A percentile compares a stretch with the other conserved stretches of the same genome.
phyloP scores from a whole-genome alignment of 257 asterid species.

The Hygrophila difformis region DNA sequence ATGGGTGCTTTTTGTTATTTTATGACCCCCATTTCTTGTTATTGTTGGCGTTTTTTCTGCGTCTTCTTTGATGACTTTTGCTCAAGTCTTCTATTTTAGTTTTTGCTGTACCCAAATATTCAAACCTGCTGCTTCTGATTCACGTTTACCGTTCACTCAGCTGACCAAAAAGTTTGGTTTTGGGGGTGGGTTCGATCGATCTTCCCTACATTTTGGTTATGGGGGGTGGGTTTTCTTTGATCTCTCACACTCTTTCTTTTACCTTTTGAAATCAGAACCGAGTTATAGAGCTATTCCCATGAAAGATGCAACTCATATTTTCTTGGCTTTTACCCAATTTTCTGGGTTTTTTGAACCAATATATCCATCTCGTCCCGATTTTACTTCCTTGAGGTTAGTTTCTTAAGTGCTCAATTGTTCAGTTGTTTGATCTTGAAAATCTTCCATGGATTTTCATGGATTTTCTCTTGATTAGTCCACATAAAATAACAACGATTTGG shows the following conservation, averaged over 20 bases:
- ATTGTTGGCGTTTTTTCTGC: constrained; percentile 1
- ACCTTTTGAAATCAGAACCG: too few species aligned
- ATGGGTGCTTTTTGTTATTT: not conserved
- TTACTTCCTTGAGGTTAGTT: constrained; percentile 19
- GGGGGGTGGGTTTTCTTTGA: constrained; percentile 22
- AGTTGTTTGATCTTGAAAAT: constrained; percentile 30
- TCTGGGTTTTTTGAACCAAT: too few species aligned
- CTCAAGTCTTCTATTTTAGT: constrained; percentile 5
- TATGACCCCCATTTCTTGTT: not conserved
- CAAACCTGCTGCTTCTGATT: too few species aligned
- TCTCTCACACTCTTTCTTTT: not conserved
- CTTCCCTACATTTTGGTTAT: too few species aligned
- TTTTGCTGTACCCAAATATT: too few species aligned
- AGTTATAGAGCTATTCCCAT: not conserved
- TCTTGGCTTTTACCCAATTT: not conserved
- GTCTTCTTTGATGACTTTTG: constrained; percentile 13
- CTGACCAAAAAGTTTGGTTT: constrained; percentile 27
- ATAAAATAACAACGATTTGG: constrained; percentile 55
- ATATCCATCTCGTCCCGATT: too few species aligned
- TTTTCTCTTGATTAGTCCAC: constrained; percentile 34
- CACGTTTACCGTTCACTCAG: constrained; percentile 30
- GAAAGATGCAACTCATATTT: not conserved
- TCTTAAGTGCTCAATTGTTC: constrained; percentile 17
- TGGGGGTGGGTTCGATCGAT: too few species aligned
- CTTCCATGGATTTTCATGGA: constrained; percentile 22